Percentiles rank a stretch among this genome's conserved stretches.
Evolutionary conservation across 352 stramenopile species (phyloP).

Genomic region (Phytophthora citricola): DNA sequence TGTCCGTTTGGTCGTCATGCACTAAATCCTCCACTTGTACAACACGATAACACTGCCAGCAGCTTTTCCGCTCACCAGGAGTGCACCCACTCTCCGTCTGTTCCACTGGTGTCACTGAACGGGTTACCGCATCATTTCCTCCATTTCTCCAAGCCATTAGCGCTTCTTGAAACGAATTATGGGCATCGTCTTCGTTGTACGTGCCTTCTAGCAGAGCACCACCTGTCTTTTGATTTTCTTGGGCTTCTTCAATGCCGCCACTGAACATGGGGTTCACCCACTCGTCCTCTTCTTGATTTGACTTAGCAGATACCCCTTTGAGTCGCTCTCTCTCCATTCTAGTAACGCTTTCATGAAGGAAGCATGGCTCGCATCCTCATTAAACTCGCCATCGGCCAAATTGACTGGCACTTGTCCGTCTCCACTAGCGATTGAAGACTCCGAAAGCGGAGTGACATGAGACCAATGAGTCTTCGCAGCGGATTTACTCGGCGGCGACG

Average conservation of each 20-base stretch:
- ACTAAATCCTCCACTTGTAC: constrained; percentile 48
- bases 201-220: constrained; percentile 60
- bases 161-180: constrained; percentile 67
- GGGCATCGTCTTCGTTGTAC: constrained; percentile 77
- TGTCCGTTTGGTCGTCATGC: constrained; percentile 49
- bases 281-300: constrained; percentile 46
- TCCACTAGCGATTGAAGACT: constrained; percentile 26
- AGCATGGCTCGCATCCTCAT: constrained; percentile 74
- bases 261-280: constrained; percentile 74
- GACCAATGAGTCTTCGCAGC: constrained; percentile 65
- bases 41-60: constrained; percentile 86
- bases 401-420: constrained; percentile 62
- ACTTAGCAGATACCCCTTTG: constrained; percentile 15
- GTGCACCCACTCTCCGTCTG: constrained; percentile 57
- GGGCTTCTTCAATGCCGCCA: constrained; percentile 13
- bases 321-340: constrained; percentile 69
- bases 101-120: constrained; percentile 28
- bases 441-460: constrained; percentile 62
- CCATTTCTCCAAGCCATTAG: constrained; percentile 65
- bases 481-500: constrained; percentile 34
- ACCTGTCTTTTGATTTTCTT: constrained; percentile 17
- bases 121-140: constrained; percentile 2
- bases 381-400: constrained; percentile 76
- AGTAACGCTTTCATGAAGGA: constrained; percentile 85
- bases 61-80: constrained; percentile 62